phyloP scores from a whole-genome alignment of 179 eudicot genomes.

The Gypsophila paniculata region DNA sequence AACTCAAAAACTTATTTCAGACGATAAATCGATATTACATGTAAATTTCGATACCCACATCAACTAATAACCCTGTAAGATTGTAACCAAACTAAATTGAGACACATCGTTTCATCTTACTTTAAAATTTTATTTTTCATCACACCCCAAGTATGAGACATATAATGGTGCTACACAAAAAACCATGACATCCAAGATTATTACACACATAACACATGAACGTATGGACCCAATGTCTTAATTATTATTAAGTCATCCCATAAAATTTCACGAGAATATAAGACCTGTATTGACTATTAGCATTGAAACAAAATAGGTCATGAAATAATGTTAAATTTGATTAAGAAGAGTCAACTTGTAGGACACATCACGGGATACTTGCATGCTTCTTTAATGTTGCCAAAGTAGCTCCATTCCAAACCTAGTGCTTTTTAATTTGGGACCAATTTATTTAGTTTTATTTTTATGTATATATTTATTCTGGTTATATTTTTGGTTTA shows the following conservation, averaged over 20 bases:
- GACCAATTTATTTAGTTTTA: not conserved
- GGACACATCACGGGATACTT: constrained; percentile 21
- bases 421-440: not conserved
- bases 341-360: constrained; percentile 12
- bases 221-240: not conserved
- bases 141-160: too few species aligned
- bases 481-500: too few species aligned
- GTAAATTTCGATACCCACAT: too few species aligned
- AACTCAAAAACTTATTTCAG: too few species aligned
- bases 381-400: constrained; percentile 12
- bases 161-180: too few species aligned
- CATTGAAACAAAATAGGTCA: not conserved
- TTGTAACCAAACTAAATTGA: too few species aligned
- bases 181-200: too few species aligned
- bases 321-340: not conserved
- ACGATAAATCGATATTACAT: too few species aligned
- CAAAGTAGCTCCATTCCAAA: not conserved
- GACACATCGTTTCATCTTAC: too few species aligned
- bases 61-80: too few species aligned
- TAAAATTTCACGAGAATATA: not conserved
- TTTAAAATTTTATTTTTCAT: too few species aligned
- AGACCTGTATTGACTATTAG: not conserved
- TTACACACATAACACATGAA: not conserved
- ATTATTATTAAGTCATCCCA: not conserved
- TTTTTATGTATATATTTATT: too few species aligned